Evolutionary conservation across 192 early-diverging fungal species (phyloP), one percentile per base, ranked within the genome.

Genomic region (Spinellus fusiger): DNA sequence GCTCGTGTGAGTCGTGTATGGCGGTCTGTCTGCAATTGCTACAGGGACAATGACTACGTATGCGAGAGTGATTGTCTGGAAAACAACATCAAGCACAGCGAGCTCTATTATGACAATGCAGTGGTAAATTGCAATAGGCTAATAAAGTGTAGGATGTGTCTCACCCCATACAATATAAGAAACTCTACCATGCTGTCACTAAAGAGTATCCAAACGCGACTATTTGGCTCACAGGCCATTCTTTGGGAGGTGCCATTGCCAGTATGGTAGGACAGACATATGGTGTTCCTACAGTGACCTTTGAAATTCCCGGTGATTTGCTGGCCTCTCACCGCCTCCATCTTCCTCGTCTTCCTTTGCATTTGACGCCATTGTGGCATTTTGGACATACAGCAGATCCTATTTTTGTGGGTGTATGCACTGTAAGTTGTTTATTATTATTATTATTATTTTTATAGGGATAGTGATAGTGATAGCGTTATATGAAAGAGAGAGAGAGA

Each of bases 351-450:
- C 75, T 79, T 1, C 81, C 76, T 3, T 74, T 67, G 48, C 61
- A 13, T 20, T 72, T 83, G 10, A 49, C 90, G 33, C 88, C 92
- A 10, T 73, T 95, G 25, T 98, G 86, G 67, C 95, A 98, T 71
- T 77, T 95, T 65, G 94, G 93, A 3, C 90, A 98, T 64, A 88
- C 84, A 0, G 88, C 86, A 0, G 95, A 98, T 71, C 95, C 95
- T 3, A 85, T 98, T 12, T 98, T 85, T 72, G 76, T 92, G 46
- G 95, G 95, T 49, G 78, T 82, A 20, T 98, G 95, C 64, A 80
- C 56, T 12, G 71, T 70, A 70, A 34, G 48, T 61, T 16, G 25
- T n/a, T 25, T 44, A 25, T 10, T 5, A 13, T 50, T 50, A 13
- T 50, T 0, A 23, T n/a, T n/a, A n/a, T n/a, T n/a, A n/a, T n/a